phyloP scores from a whole-genome alignment of 1,139 yeast species.

The Geotrichum bryndzae region DNA sequence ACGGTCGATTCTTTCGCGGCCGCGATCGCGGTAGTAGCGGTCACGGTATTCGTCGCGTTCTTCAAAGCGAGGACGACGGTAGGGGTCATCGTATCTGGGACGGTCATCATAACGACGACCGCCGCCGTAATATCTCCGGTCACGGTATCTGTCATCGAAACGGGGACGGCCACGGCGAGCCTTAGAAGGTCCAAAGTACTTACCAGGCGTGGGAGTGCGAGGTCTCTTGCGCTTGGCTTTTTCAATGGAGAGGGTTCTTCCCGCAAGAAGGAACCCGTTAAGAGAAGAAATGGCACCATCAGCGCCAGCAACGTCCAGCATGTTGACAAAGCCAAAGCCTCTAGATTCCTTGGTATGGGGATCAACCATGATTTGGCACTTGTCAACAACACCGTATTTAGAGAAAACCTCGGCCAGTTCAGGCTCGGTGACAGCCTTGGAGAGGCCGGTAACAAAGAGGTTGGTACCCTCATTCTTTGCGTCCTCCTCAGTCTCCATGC shows the following conservation, averaged over 20 bases:
- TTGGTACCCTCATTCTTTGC: conserved; percentile 36
- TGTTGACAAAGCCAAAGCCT: conserved; percentile 39
- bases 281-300: conserved; percentile 33
- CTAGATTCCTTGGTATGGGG: conserved; percentile 38
- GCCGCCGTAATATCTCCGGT: conserved; percentile 18
- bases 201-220: conserved; percentile 41
- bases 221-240: conserved; percentile 38
- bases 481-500: conserved; percentile 22
- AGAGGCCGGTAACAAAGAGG: conserved; percentile 37
- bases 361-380: conserved; percentile 36
- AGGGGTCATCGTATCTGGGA: conserved; percentile 26
- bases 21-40: conserved; percentile 29
- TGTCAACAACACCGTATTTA: conserved; percentile 34
- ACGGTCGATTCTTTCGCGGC: conserved; percentile 24
- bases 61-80: conserved; percentile 29
- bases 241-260: conserved; percentile 34
- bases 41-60: conserved; percentile 26
- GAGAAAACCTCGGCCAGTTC: conserved; percentile 34
- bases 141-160: conserved; percentile 21
- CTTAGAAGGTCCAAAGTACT: conserved; percentile 39
- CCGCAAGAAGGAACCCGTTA: conserved; percentile 32
- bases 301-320: conserved; percentile 33
- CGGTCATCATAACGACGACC: conserved; percentile 25
- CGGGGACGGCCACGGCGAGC: conserved; percentile 26
- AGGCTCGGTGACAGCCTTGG: conserved; percentile 32